These are phyloP conservation scores for Dendrobium huoshanense DNA, from an alignment of 106 monocot genomes.

Conservation along the genomic window DNA sequence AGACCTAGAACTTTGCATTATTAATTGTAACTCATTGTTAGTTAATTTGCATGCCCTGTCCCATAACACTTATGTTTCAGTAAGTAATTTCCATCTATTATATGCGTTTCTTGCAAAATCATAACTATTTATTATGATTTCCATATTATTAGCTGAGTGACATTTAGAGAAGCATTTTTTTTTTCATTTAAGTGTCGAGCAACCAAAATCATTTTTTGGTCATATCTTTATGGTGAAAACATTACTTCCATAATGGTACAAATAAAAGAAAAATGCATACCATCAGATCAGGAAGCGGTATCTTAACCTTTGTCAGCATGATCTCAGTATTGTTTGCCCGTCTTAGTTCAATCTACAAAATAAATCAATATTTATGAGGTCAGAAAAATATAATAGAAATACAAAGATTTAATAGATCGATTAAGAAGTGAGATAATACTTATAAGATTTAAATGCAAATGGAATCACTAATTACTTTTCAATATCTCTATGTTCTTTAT, in stretches of 20 bases:
- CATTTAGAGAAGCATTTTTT: too few relatives aligned
- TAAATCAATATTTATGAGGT: slow-evolving; percentile 1
- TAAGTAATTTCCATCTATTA: too few relatives aligned
- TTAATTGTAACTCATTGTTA: too few relatives aligned
- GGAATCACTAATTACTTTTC: not conserved
- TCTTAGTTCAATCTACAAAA: slow-evolving; percentile 8
- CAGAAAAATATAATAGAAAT: not conserved
- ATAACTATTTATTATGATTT: too few relatives aligned
- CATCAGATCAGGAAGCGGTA: slow-evolving; percentile 11
- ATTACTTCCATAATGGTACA: not conserved
- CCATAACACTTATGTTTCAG: too few relatives aligned
- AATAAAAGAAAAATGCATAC: slow-evolving; percentile 7
- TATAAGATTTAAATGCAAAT: not conserved
- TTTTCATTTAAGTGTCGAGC: too few relatives aligned
- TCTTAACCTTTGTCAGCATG: slow-evolving; percentile 16
- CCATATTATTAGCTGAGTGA: too few relatives aligned
- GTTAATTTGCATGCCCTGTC: too few relatives aligned
- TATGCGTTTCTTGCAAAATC: too few relatives aligned
- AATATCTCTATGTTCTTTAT: not conserved
- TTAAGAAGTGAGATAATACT: not conserved
- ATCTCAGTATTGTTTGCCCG: slow-evolving; percentile 14
- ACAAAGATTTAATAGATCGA: not conserved
- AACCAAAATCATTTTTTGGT: not conserved
- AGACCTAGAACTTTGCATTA: too few relatives aligned
- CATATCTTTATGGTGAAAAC: not conserved